Evolutionary conservation across 352 stramenopile species (phyloP).

Genomic region (Phytophthora lateralis): DNA sequence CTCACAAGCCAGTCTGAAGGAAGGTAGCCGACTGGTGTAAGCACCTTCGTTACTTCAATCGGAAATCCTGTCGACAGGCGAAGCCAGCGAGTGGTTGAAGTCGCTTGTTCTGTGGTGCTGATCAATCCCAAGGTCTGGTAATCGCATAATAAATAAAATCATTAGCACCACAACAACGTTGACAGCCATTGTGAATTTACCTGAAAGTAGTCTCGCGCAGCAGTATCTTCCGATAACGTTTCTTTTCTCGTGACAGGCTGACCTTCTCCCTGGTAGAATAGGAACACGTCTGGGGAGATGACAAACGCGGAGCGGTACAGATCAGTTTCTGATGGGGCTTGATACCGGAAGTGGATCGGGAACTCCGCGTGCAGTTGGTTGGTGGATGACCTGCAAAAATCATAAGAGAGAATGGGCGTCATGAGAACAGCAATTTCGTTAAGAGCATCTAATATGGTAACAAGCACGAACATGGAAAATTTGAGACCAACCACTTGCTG

Average conservation of each 20-base stretch:
- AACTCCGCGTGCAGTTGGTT: conserved; percentile 40
- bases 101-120: conserved; percentile 1
- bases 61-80: conserved; percentile 29
- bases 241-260: not conserved
- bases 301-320: conserved; percentile 45
- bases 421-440: not conserved
- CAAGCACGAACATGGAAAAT: conserved; percentile 43
- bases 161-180: conserved; percentile 2
- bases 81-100: conserved; percentile 27
- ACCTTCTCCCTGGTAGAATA: conserved; percentile 33
- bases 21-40: conserved; percentile 53
- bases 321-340: conserved; percentile 49
- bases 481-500: conserved; percentile 58
- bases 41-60: conserved; percentile 26
- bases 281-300: conserved; percentile 52
- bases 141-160: conserved; percentile 5
- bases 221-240: conserved; percentile 7
- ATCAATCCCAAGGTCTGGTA: conserved; percentile 25
- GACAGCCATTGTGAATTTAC: conserved; percentile 12
- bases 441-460: not conserved
- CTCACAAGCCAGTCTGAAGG: conserved; percentile 49
- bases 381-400: conserved; percentile 16
- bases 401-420: not conserved
- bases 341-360: conserved; percentile 69
- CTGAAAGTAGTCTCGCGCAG: conserved; percentile 20